Evolutionary conservation across 1,284 basidiomycete genomes (phyloP).

Genomic region (Tilletia caries): DNA sequence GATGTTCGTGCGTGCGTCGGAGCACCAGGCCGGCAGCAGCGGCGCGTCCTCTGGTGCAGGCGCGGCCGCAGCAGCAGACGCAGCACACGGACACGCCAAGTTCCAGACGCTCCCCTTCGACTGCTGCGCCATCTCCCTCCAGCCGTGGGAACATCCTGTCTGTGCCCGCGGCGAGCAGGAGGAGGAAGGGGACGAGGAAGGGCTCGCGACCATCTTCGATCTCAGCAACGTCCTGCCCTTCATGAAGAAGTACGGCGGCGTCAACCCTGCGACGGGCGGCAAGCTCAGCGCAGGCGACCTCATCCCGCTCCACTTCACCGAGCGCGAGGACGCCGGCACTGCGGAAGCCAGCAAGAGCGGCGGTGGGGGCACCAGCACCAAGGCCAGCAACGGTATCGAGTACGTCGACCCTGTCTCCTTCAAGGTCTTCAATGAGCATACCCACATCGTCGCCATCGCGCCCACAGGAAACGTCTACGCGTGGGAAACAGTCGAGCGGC

Average conservation of each 20-base stretch:
- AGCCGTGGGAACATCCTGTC: conserved; percentile 84
- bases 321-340: conserved; percentile 30
- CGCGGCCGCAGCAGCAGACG: conserved; percentile 61
- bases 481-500: conserved; percentile 64
- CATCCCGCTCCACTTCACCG: conserved; percentile 80
- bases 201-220: conserved; percentile 49
- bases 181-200: conserved; percentile 65
- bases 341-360: background rate
- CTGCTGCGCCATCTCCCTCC: conserved; percentile 86
- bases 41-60: conserved; percentile 31
- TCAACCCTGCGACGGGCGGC: conserved; percentile 87
- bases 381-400: conserved; percentile 20
- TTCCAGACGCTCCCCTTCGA: conserved; percentile 70
- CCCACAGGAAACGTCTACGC: conserved; percentile 78
- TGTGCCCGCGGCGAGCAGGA: conserved; percentile 67
- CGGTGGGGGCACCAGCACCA: background rate
- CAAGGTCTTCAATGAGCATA: conserved; percentile 60
- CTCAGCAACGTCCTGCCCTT: conserved; percentile 78
- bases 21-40: conserved; percentile 42
- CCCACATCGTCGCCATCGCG: conserved; percentile 55
- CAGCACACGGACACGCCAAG: conserved; percentile 36
- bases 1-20: conserved; percentile 40
- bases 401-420: conserved; percentile 56
- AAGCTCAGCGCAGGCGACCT: conserved; percentile 74
- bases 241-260: conserved; percentile 62